phyloP scores from a whole-genome alignment of 2,329 filamentous ascomycete species.

The Coniella lustricola region DNA sequence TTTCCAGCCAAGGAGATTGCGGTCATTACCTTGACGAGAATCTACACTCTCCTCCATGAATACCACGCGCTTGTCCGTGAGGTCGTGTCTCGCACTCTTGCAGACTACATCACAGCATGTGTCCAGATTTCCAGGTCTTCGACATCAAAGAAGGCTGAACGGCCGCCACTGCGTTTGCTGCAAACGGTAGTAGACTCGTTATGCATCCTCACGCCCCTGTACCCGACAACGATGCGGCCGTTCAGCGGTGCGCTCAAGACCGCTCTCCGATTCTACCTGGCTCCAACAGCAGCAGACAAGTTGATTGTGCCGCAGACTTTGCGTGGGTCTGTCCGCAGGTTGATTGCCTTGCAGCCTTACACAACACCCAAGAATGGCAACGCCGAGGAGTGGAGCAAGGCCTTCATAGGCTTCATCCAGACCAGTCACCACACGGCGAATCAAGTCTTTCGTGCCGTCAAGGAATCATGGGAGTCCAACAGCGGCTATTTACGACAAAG shows the following conservation, averaged over 20 bases:
- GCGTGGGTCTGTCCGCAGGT: slow-evolving; percentile 50
- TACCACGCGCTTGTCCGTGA: slow-evolving; percentile 80
- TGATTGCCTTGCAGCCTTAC: slow-evolving; percentile 67
- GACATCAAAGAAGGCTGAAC: slow-evolving; percentile 30
- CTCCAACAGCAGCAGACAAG: slow-evolving; percentile 52
- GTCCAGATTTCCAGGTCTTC: slow-evolving; percentile 55
- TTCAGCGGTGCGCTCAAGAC: slow-evolving; percentile 62
- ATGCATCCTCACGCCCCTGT: slow-evolving; percentile 64
- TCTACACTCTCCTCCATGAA: slow-evolving; percentile 75
- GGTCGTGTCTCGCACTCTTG: slow-evolving; percentile 76
- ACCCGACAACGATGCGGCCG: slow-evolving; percentile 76
- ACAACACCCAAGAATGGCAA: slow-evolving; percentile 75
- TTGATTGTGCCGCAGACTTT: slow-evolving; percentile 44
- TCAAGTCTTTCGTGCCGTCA: slow-evolving; percentile 67
- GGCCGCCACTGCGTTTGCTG: slow-evolving; percentile 43
- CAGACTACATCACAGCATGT: slow-evolving; percentile 66
- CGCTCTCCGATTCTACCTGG: slow-evolving; percentile 53
- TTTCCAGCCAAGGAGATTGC: slow-evolving; percentile 67
- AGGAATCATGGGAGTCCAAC: slow-evolving; percentile 74
- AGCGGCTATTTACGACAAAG: slow-evolving; percentile 39
- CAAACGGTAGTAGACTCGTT: slow-evolving; percentile 68
- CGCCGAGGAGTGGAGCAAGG: slow-evolving; percentile 70
- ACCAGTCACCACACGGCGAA: slow-evolving; percentile 67
- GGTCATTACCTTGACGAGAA: slow-evolving; percentile 70
- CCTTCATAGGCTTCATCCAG: slow-evolving; percentile 53